These are phyloP conservation scores for Carnegiea gigantea DNA, from an alignment of 179 eudicot genomes.

Conservation along the genomic window DNA sequence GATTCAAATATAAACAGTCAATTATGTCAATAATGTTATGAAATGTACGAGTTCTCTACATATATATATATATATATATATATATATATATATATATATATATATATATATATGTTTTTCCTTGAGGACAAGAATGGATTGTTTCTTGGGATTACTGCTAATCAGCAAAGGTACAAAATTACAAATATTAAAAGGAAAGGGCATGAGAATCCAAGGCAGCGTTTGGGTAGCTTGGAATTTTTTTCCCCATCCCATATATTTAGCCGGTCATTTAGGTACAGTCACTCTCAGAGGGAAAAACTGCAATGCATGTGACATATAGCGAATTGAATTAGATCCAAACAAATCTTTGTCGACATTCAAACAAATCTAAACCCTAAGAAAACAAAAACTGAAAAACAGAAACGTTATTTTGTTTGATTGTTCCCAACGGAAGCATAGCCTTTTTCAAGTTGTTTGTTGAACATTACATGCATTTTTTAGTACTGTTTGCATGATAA, in stretches of 20 bases:
- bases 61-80: too few relatives aligned
- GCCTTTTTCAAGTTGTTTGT: neutral
- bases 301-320: neutral
- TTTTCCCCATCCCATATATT: neutral
- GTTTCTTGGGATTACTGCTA: too few relatives aligned
- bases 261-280: slow-evolving; percentile 9
- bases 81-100: too few relatives aligned
- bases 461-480: neutral
- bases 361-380: neutral
- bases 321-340: slow-evolving; percentile 10
- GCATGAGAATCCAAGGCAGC: slow-evolving; percentile 7
- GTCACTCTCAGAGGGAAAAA: slow-evolving; percentile 17
- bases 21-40: too few relatives aligned
- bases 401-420: neutral
- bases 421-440: neutral
- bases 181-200: too few relatives aligned
- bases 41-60: too few relatives aligned
- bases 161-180: too few relatives aligned
- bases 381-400: neutral
- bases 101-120: too few relatives aligned
- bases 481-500: neutral
- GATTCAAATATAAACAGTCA: too few relatives aligned
- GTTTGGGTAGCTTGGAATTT: neutral
- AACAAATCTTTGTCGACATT: neutral
- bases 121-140: too few relatives aligned